phyloP scores from a whole-genome alignment of 179 eudicot genomes.

The Camellia oleifera region DNA sequence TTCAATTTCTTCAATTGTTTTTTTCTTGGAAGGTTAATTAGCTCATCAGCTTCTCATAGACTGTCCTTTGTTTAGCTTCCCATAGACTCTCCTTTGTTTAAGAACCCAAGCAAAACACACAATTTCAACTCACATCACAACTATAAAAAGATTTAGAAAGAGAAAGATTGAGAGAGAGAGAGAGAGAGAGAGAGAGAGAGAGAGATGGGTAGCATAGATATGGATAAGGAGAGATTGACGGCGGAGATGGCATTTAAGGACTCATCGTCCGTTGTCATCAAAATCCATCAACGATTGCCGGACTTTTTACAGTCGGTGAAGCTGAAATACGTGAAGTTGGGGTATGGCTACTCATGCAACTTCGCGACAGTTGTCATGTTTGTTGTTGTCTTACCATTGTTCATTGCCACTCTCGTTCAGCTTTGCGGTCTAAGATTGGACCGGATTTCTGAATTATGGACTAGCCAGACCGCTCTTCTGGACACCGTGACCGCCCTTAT shows the following conservation, averaged over 20 bases:
- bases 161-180: not conserved
- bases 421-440: constrained; percentile 39
- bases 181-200: not conserved
- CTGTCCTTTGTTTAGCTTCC: not conserved
- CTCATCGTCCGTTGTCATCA: constrained; percentile 60
- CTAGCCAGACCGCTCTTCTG: constrained; percentile 22
- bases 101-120: constrained; percentile 6
- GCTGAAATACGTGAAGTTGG: constrained; percentile 77
- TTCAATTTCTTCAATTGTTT: constrained; percentile 2
- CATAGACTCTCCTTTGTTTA: not conserved
- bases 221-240: constrained; percentile 72
- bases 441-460: constrained; percentile 46
- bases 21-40: not conserved
- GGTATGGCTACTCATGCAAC: constrained; percentile 52
- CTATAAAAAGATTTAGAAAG: too few relatives aligned
- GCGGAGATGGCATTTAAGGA: constrained; percentile 77
- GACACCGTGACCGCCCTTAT: constrained; percentile 47
- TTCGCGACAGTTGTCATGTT: constrained; percentile 37
- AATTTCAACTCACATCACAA: not conserved
- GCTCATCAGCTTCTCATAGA: constrained; percentile 18
- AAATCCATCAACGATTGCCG: constrained; percentile 62
- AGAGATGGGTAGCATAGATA: constrained; percentile 39
- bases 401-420: constrained; percentile 36
- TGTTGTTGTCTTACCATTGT: constrained; percentile 38
- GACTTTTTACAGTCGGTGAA: constrained; percentile 72